Evolutionary conservation across 2,329 filamentous ascomycete genomes (phyloP), one percentile per base, ranked within the genome.

Genomic region (Monosporascus cannonballus): DNA sequence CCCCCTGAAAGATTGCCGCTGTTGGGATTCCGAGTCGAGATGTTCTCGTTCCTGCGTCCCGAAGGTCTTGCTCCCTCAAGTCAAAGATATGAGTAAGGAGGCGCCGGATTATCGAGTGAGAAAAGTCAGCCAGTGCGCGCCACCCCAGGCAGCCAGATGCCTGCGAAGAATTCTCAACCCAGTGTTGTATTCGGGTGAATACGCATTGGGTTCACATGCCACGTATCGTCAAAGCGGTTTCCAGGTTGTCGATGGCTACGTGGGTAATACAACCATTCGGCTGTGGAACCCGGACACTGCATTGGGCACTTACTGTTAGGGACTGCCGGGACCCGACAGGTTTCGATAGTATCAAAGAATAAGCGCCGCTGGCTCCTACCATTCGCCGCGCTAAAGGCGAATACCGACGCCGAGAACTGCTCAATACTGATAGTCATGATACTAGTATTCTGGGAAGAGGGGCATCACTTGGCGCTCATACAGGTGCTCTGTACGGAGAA

Each of bases 151-250:
- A 44, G 41, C n/a, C 41, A 20, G 41, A 44, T 44, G 14, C 11
- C 14, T 34, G 11, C 30, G 30, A 14, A 14, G 30, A 15, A 25
- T 14, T 44, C 22, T 20, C 20, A 1, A 17, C 6, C 14, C 25
- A 25, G 18, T 20, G 39, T 14, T 42, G 18, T 14, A 14, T 5
- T 42, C 8, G 3, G 39, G 11, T 20, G 22, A 42, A 18, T 14
- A 18, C 11, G 8, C 9, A 53, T 54, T 59, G 57, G 59, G 56
- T 55, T 56, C 52, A 54, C 50, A 59, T 55, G 50, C 44, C 48
- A 22, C 24, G 24, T 46, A 24, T 11, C 42, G 42, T 17, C 24
- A 9, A 46, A 41, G 8, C 18, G 38, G 17, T 9, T 41, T 20
- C 38, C 1, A 41, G 38, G 38, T 4, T 5, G 17, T 14, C 17